Conservation (phyloP, 2,329 filamentous ascomycete species). For the Fusarium scirpi region DNA sequence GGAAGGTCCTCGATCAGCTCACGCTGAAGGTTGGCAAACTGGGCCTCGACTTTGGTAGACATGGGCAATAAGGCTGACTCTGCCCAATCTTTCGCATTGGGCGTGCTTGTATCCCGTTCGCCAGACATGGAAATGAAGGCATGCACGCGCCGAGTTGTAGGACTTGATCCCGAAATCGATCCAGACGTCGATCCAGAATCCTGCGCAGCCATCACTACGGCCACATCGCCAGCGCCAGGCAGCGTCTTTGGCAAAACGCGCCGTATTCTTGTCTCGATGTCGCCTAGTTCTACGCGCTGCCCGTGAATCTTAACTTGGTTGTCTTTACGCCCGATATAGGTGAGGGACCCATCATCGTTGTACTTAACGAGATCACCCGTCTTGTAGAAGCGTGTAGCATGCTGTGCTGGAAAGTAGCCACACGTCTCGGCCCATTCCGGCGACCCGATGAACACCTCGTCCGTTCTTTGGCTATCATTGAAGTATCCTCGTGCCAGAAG, state of each 20-base stretch:
- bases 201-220: slow-evolving; percentile 4
- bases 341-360: slow-evolving; percentile 28
- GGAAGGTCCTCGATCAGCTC: slow-evolving; percentile 9
- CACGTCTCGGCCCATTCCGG: slow-evolving; percentile 1
- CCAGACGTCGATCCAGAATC: neutral
- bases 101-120: slow-evolving; percentile 2
- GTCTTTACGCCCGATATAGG: slow-evolving; percentile 41
- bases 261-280: slow-evolving; percentile 37
- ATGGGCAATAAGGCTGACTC: slow-evolving; percentile 2
- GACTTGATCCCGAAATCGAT: neutral
- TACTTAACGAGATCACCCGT: slow-evolving; percentile 37
- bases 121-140: slow-evolving; percentile 6
- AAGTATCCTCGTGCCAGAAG: slow-evolving; percentile 20
- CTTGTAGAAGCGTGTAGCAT: slow-evolving; percentile 26
- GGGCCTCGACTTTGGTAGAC: slow-evolving; percentile 3
- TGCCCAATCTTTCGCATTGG: slow-evolving; percentile 1
- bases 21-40: slow-evolving; percentile 9
- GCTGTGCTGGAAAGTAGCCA: slow-evolving; percentile 6
- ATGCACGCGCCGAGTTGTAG: slow-evolving; percentile 2
- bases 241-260: neutral
- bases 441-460: slow-evolving; percentile 2
- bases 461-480: slow-evolving; percentile 56
- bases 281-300: slow-evolving; percentile 44
- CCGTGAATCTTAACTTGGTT: slow-evolving; percentile 45
- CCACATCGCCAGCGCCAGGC: slow-evolving; percentile 8